Base-by-base conservation (phyloP, 2,329 filamentous ascomycete species). In the Sporothrix curviconia region DNA sequence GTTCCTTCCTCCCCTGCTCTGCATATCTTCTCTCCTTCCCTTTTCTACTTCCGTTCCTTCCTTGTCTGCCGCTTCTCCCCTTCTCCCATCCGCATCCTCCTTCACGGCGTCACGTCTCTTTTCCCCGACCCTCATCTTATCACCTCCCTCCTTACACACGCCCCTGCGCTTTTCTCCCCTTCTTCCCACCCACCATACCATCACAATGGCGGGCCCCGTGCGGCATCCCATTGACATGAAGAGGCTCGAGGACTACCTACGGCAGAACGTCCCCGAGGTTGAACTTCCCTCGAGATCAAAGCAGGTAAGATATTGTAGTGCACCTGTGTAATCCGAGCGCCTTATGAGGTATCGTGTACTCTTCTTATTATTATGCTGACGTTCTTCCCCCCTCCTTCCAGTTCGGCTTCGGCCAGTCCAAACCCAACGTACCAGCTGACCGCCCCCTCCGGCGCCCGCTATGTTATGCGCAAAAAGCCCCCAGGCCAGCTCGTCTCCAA, bases 381-480 rank as follows among this genome's bases (percentile, higher is more conserved):
- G n/a, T n/a, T 8, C 19, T 5, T n/a, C 25, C 17, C 22, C 39
- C 8, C 39, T 46, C 44, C 32, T n/a, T 19, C 14, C 67, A 97
- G 89, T 99, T 97, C 70, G 90, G 92, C 66, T 97, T 95, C 71
- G 94, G 94, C 60, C 94, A 97, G 75, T 96, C 90, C 59, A 99
- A 97, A n/a, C 70, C 94, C 94, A 44, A 99, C 94, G 2, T 99
- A 97, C 75, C 90, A 92, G 67, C 79, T 97, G 67, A 95, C 85
- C 15, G 85, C 85, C 54, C 78, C 83, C 63, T 78, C 84, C 68
- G 83, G 85, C 53, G 72, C 77, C 64, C 84, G 85, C 68, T 96
- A 86, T 74, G 94, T 99, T 34, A 82, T 97, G 77, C 90, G 94
- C 70, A 97, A 99, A 81, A 97, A 97, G 76, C 94, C 94, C 1